Evolutionary conservation across 306 rosid species (phyloP).

Genomic region (Dryas alaskensis): DNA sequence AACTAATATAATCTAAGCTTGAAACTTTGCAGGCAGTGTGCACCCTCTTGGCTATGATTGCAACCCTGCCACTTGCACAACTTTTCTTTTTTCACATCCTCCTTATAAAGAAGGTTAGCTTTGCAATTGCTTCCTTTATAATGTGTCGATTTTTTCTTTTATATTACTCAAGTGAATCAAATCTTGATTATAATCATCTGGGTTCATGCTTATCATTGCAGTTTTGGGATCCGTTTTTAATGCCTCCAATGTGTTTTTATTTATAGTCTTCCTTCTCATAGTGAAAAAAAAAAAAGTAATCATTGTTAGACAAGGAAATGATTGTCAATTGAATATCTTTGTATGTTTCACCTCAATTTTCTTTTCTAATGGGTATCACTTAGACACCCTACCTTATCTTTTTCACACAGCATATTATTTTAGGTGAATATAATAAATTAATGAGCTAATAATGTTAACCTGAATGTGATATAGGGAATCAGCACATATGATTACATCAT

Average conservation of each 20-base stretch:
- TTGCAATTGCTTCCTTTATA: neutral
- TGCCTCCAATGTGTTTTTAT: neutral
- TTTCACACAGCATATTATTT: neutral
- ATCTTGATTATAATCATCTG: neutral
- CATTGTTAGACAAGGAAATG: neutral
- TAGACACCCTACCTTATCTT: neutral
- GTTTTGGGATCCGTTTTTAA: neutral
- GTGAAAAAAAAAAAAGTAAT: neutral
- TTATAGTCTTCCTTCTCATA: neutral
- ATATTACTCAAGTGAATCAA: neutral
- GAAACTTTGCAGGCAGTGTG: conserved; percentile 62
- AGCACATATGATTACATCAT: conserved; percentile 95
- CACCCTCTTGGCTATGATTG: conserved; percentile 87
- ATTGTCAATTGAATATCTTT: neutral
- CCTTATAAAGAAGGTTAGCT: conserved; percentile 80
- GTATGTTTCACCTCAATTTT: neutral
- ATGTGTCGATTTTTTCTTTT: neutral
- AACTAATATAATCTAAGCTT: conserved; percentile 6
- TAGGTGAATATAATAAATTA: neutral
- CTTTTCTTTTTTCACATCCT: conserved; percentile 96
- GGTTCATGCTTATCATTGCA: neutral
- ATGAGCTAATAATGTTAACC: neutral
- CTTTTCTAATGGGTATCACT: neutral
- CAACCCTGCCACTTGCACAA: conserved; percentile 90
- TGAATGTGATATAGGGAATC: conserved; percentile 60